Conservation (phyloP, 2,329 filamentous ascomycete species). For the Talaromyces marneffei region DNA sequence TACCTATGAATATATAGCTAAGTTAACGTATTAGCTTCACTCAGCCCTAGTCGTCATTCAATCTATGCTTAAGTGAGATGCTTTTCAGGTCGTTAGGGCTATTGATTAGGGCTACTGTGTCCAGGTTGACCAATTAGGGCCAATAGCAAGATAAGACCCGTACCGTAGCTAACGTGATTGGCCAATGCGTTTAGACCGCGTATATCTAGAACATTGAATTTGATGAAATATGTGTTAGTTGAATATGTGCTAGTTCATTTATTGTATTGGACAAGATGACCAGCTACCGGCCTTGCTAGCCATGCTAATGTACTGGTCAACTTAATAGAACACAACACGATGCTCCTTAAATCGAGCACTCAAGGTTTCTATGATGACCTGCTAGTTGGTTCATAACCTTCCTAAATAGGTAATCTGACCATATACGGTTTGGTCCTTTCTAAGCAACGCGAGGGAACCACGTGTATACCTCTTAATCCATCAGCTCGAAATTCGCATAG, state of each 20-base stretch:
- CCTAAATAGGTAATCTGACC: background rate
- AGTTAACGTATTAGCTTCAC: no score
- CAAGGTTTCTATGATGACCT: background rate
- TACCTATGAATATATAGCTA: conserved; percentile 35
- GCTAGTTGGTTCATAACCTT: background rate
- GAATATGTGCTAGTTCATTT: background rate
- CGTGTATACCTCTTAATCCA: background rate
- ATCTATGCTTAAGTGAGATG: background rate
- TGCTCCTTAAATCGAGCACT: background rate
- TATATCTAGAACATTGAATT: background rate
- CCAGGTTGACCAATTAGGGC: background rate
- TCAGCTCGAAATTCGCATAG: background rate
- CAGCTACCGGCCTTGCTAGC: background rate
- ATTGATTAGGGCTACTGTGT: background rate
- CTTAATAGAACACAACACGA: background rate
- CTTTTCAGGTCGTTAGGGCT: background rate
- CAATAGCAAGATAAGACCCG: background rate
- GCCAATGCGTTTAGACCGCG: background rate
- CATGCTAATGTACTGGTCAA: background rate
- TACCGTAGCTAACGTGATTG: background rate
- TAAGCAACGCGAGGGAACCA: background rate
- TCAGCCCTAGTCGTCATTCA: background rate
- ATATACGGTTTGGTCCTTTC: background rate
- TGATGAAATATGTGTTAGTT: background rate
- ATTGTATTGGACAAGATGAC: background rate